Conservation (phyloP, 768 basidiomycete species). For the Phylloporus sp. region DNA sequence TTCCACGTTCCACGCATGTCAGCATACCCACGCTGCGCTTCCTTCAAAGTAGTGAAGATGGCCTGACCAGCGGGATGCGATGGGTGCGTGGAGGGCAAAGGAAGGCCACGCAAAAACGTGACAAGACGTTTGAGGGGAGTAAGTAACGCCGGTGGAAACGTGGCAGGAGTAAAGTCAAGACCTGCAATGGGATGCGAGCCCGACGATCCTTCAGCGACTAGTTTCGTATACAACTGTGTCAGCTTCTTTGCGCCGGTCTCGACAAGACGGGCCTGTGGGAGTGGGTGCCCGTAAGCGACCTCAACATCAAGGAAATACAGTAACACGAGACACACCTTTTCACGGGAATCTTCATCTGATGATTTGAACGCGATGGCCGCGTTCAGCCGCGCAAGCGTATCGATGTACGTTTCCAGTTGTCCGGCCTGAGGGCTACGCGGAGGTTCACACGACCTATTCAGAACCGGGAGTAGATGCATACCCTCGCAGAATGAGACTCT, state of each 20-base stretch:
- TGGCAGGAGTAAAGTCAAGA: conserved; percentile 46
- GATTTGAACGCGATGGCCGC: conserved; percentile 75
- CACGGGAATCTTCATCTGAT: conserved; percentile 47
- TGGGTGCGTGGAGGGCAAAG: conserved; percentile 74
- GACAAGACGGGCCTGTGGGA: conserved; percentile 55
- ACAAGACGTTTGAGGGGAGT: conserved; percentile 59
- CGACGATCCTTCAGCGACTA: conserved; percentile 82
- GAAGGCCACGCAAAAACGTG: conserved; percentile 62
- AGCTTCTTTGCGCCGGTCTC: conserved; percentile 84
- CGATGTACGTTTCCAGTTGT: conserved; percentile 60
- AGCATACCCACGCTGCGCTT: conserved; percentile 77
- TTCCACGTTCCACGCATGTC: conserved; percentile 84
- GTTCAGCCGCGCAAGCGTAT: conserved; percentile 72
- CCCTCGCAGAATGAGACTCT: conserved; percentile 76
- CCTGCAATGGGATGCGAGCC: conserved; percentile 63
- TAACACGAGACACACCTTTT: conserved; percentile 39
- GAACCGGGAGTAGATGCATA: conserved; percentile 28
- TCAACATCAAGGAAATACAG: neutral
- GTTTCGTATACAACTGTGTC: conserved; percentile 76
- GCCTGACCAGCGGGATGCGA: conserved; percentile 70
- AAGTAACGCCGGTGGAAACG: conserved; percentile 52
- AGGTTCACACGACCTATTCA: neutral
- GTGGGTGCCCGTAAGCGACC: neutral
- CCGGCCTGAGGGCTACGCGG: conserved; percentile 68
- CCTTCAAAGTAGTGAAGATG: conserved; percentile 61